Evolutionary conservation across 163 green algal species (phyloP).

Genomic region (Volvox carteri): DNA sequence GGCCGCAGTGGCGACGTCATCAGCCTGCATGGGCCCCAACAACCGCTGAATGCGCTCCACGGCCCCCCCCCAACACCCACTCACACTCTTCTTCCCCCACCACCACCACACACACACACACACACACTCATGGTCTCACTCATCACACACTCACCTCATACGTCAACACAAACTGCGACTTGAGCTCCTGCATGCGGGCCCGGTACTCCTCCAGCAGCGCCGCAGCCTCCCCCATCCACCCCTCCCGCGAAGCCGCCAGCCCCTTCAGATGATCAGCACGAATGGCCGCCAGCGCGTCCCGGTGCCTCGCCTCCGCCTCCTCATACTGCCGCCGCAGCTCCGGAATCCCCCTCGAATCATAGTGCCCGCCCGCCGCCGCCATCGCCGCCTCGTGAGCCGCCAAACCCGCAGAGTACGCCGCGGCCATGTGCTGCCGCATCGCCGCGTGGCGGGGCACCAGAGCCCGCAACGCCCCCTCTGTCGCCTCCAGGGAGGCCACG

Average conservation of each 20-base stretch:
- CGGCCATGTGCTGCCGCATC: slow-evolving; percentile 42
- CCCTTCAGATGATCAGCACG: slow-evolving; percentile 46
- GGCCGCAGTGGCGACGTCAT: too few species aligned
- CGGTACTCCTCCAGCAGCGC: slow-evolving; percentile 59
- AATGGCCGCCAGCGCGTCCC: slow-evolving; percentile 43
- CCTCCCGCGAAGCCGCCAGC: slow-evolving; percentile 25
- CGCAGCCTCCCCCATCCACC: slow-evolving; percentile 54
- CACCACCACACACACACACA: too few species aligned
- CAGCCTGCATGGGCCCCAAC: too few species aligned
- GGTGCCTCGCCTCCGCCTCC: slow-evolving; percentile 48
- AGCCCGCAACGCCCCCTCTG: slow-evolving; percentile 5
- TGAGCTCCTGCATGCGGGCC: slow-evolving; percentile 54
- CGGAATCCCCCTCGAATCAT: slow-evolving; percentile 9
- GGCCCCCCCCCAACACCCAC: too few species aligned
- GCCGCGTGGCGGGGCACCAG: slow-evolving; percentile 47
- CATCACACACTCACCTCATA: slow-evolving; percentile 33
- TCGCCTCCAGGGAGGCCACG: slow-evolving; percentile 35
- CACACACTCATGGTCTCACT: too few species aligned
- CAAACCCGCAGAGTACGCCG: slow-evolving; percentile 33
- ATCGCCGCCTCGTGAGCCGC: slow-evolving; percentile 45
- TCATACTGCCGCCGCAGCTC: slow-evolving; percentile 54
- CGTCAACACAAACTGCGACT: slow-evolving; percentile 42
- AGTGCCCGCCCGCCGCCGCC: slow-evolving; percentile 36
- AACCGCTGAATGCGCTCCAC: too few species aligned
- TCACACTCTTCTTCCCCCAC: too few species aligned